Evolutionary conservation across 257 asterid species (phyloP).

Genomic region (Mitragyna speciosa): DNA sequence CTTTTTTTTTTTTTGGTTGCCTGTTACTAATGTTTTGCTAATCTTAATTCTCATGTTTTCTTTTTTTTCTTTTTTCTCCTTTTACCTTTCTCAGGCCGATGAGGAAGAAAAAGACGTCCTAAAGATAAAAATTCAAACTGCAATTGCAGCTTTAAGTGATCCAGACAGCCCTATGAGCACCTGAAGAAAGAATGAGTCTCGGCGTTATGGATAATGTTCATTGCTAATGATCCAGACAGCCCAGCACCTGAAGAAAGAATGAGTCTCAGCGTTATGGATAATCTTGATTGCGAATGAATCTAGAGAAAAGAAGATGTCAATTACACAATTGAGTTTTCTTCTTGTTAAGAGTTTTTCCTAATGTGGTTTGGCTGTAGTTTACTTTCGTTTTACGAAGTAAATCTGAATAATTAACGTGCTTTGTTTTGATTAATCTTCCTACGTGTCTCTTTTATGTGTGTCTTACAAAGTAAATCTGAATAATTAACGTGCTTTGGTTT

Average conservation of each 20-base stretch:
- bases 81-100: conserved; percentile 48
- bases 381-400: neutral
- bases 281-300: neutral
- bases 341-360: neutral
- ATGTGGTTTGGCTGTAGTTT: conserved; percentile 6
- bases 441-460: too few relatives aligned
- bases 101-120: conserved; percentile 58
- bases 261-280: neutral
- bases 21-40: neutral
- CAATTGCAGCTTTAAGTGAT: conserved; percentile 58
- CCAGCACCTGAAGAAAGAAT: conserved; percentile 41
- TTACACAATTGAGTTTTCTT: neutral
- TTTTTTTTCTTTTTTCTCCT: neutral
- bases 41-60: neutral
- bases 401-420: neutral
- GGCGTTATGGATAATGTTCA: neutral
- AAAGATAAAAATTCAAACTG: conserved; percentile 54
- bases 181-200: conserved; percentile 5
- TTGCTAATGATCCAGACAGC: conserved; percentile 41
- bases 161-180: conserved; percentile 68
- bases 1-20: neutral
- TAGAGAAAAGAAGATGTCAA: neutral
- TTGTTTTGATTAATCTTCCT: neutral
- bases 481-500: neutral
- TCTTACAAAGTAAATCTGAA: neutral